These are phyloP conservation scores for Candida sojae DNA, from an alignment of 1,139 yeast species.

Conservation along the genomic window DNA sequence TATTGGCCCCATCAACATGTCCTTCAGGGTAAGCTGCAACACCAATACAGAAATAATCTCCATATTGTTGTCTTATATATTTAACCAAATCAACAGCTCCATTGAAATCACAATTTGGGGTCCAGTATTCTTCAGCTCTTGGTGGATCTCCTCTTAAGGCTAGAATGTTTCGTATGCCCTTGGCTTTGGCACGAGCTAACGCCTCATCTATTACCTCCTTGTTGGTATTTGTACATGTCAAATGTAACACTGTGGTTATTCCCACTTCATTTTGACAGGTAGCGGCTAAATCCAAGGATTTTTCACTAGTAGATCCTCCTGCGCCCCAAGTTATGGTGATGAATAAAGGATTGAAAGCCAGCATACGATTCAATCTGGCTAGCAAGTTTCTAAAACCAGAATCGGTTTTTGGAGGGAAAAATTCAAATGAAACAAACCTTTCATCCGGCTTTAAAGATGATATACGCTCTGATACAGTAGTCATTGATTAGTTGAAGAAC, in stretches of 20 bases:
- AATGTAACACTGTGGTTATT: constrained; percentile 86
- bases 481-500: constrained; percentile 9
- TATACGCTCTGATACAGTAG: constrained; percentile 48
- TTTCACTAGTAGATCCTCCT: constrained; percentile 90
- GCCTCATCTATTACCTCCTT: constrained; percentile 77
- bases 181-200: constrained; percentile 64
- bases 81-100: constrained; percentile 82
- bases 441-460: constrained; percentile 49
- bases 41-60: constrained; percentile 80
- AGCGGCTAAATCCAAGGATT: constrained; percentile 80
- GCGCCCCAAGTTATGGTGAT: constrained; percentile 99
- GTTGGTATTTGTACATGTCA: constrained; percentile 95
- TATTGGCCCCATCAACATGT: constrained; percentile 81
- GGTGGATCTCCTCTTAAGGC: constrained; percentile 98
- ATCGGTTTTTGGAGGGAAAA: constrained; percentile 96
- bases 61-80: constrained; percentile 69
- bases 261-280: constrained; percentile 76
- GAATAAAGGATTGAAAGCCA: constrained; percentile 82
- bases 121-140: constrained; percentile 73
- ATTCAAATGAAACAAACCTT: constrained; percentile 83
- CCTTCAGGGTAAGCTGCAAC: constrained; percentile 98
- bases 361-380: constrained; percentile 87
- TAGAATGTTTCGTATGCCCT: constrained; percentile 81
- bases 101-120: constrained; percentile 57
- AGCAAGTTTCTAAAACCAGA: constrained; percentile 80